Conservation (phyloP, 106 monocot genomes). For the Platanthera zijinensis region DNA sequence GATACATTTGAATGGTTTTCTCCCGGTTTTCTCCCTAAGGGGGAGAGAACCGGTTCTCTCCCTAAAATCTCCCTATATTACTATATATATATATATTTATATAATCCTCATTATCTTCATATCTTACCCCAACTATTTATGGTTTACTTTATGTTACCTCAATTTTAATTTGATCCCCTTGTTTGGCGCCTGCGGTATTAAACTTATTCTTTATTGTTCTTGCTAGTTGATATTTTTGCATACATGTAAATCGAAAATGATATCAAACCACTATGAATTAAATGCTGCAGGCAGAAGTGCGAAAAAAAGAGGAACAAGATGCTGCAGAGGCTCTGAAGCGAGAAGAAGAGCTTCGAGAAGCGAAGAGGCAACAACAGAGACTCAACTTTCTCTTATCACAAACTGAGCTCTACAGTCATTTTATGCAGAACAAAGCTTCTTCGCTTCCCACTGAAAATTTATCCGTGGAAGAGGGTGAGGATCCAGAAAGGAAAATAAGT, state of each 20-base stretch:
- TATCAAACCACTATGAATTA: not conserved
- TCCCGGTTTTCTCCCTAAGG: too few relatives aligned
- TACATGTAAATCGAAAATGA: not conserved
- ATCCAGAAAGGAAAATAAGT: conserved; percentile 22
- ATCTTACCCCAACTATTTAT: too few relatives aligned
- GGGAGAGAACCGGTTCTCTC: too few relatives aligned
- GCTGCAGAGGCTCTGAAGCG: conserved; percentile 94
- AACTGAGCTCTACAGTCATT: conserved; percentile 97
- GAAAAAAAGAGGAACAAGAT: conserved; percentile 91
- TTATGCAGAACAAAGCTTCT: conserved; percentile 89
- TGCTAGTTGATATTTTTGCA: not conserved
- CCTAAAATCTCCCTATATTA: too few relatives aligned
- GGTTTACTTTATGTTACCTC: too few relatives aligned
- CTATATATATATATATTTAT: too few relatives aligned
- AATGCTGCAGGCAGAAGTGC: conserved; percentile 60
- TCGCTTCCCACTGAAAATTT: conserved; percentile 39
- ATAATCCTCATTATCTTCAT: too few relatives aligned
- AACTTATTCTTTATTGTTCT: too few relatives aligned
- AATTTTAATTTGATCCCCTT: too few relatives aligned
- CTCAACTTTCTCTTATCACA: conserved; percentile 92
- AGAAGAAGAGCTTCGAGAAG: conserved; percentile 92
- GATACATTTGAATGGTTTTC: too few relatives aligned
- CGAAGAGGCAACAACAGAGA: conserved; percentile 94
- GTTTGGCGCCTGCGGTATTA: too few relatives aligned
- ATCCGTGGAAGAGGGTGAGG: conserved; percentile 31